phyloP scores from a whole-genome alignment of 148 eudicot genomes.

The Selenicereus undatus region DNA sequence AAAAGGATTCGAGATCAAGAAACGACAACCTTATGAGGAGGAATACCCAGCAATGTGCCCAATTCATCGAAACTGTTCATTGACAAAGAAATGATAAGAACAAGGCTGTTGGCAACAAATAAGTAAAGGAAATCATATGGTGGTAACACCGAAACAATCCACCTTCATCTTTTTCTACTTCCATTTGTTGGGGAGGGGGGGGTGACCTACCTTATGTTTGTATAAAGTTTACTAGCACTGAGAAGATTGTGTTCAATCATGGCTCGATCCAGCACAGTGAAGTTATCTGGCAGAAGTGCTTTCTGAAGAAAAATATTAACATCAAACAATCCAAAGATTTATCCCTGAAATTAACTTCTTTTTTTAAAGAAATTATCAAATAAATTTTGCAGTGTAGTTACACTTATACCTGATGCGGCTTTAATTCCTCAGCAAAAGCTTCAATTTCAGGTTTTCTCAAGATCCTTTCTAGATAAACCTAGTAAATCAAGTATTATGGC shows the following conservation, averaged over 20 bases:
- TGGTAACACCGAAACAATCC: background rate
- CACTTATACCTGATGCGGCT: conserved; percentile 93
- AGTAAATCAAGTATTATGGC: conserved; percentile 4
- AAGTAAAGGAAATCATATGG: background rate
- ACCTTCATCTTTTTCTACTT: background rate
- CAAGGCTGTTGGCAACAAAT: conserved; percentile 6
- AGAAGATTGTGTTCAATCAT: conserved; percentile 99
- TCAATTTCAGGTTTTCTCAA: conserved; percentile 97
- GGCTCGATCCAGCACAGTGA: conserved; percentile 96
- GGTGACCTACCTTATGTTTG: conserved; percentile 71
- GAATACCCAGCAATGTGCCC: conserved; percentile 92
- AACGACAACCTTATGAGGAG: conserved; percentile 71
- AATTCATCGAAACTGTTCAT: conserved; percentile 78
- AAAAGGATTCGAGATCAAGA: background rate
- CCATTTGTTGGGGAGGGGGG: background rate
- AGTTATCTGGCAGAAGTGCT: conserved; percentile 91
- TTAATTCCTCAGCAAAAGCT: conserved; percentile 95
- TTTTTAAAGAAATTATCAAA: too few relatives aligned
- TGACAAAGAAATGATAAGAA: conserved; percentile 1
- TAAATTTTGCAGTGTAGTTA: background rate
- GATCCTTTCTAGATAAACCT: conserved; percentile 97
- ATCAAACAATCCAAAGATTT: background rate
- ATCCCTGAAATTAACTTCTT: background rate
- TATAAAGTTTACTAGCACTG: conserved; percentile 97
- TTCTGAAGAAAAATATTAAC: conserved; percentile 43